Base-by-base conservation (phyloP, 1,284 basidiomycete species). In the Ceratobasidium theobromae region DNA sequence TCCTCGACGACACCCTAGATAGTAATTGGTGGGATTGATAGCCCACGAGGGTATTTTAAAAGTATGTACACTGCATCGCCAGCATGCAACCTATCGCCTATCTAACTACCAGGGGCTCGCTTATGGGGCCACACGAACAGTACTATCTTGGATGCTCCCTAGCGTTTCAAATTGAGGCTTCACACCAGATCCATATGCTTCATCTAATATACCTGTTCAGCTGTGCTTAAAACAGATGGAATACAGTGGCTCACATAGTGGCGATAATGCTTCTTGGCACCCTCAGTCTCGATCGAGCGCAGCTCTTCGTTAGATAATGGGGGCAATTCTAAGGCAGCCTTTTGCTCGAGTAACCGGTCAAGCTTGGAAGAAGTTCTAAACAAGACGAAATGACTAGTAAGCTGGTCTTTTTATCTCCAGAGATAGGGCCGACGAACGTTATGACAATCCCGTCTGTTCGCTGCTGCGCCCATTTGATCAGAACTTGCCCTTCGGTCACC, bases 401-500 rank as follows among this genome's bases (percentile, higher is more conserved):
- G 43, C 18, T 21, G 43, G 43, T n/a, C 12, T 5, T 21, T 11
- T 28, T 4, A 25, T 4, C 30, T 43, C 52, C 23, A 11, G 8
- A 33, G 23, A 25, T 40, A 46, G 21, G 12, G 12, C 14, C 1
- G n/a, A 41, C 67, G 28, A 23, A 68, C 67, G 67, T 68, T 18
- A 68, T 66, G 16, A 65, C 25, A 21, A 68, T 28, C 16, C 54
- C 64, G 40, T 35, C 49, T 16, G 57, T 53, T 53, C 48, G 48
- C 25, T 65, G 53, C 25, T 60, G 48, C n/a, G 60, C 32, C 86
- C 86, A 89, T 70, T 86, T 84, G 25, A 80, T 75, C 48, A 89
- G 76, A 8, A 86, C 82, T 67, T 86, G 82, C 1, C 81, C 78
- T 9, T 77, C 72, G 27, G 84, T 82, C 28, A 87, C 82, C 6